These are phyloP conservation scores for Leccinum disarticulatum DNA, from an alignment of 768 basidiomycete genomes.

Conservation along the genomic window DNA sequence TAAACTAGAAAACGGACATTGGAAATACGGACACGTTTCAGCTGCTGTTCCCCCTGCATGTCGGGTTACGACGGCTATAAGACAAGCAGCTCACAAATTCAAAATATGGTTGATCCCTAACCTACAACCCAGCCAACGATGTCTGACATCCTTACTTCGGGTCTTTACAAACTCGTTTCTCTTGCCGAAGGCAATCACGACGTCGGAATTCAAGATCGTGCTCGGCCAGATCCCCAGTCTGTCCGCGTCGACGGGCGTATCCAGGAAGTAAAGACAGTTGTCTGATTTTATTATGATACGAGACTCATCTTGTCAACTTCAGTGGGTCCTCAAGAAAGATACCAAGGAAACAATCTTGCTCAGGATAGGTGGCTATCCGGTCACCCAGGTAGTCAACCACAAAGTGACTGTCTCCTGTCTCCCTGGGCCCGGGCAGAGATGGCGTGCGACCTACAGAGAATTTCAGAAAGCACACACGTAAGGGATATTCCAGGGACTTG, in stretches of 20 bases:
- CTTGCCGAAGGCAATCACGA: neutral
- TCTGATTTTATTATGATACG: neutral
- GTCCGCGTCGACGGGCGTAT: neutral
- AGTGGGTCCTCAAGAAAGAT: neutral
- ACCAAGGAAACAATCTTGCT: neutral
- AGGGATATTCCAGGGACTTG: neutral
- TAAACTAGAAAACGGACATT: neutral
- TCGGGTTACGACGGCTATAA: neutral
- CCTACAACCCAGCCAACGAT: neutral
- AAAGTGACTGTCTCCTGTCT: neutral
- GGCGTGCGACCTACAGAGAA: constrained; percentile 1
- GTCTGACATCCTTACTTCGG: neutral
- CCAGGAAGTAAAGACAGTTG: neutral
- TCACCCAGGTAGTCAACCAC: neutral
- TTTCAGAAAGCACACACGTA: neutral
- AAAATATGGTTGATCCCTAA: neutral
- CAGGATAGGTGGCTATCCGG: neutral
- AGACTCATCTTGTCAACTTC: neutral
- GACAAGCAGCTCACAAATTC: neutral
- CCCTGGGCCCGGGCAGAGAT: neutral
- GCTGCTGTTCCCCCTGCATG: neutral
- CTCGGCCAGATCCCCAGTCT: neutral
- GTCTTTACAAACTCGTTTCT: neutral
- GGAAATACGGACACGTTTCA: neutral
- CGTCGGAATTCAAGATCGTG: neutral